These are phyloP conservation scores for Orbilia brochopaga DNA, from an alignment of 2,329 filamentous ascomycete species.

Conservation along the genomic window DNA sequence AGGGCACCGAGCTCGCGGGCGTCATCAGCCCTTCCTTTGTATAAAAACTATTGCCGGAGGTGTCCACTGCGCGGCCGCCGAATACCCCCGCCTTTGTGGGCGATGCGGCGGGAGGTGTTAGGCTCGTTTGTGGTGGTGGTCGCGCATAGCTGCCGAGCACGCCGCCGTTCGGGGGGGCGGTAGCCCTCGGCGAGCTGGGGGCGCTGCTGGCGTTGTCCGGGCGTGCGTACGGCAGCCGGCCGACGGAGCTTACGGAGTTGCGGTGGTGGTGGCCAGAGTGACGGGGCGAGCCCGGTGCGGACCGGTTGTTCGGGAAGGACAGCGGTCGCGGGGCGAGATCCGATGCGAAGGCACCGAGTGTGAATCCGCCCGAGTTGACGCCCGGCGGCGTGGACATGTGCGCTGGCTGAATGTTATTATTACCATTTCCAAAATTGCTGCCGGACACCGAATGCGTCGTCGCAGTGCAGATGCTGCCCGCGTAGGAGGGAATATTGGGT, in stretches of 20 bases:
- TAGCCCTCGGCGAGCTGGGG: slow-evolving; percentile 8
- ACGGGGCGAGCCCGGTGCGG: slow-evolving; percentile 28
- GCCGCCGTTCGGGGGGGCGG: neutral
- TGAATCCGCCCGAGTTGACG: slow-evolving; percentile 7
- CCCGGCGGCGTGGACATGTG: slow-evolving; percentile 31
- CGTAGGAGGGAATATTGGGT: slow-evolving; percentile 34
- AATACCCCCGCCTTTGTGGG: slow-evolving; percentile 28
- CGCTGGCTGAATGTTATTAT: slow-evolving; percentile 11
- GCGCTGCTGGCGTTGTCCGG: no score
- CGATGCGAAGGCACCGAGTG: slow-evolving; percentile 37
- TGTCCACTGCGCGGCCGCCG: slow-evolving; percentile 17
- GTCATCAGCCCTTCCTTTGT: slow-evolving; percentile 22
- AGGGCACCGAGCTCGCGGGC: slow-evolving; percentile 22
- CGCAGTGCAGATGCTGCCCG: slow-evolving; percentile 34
- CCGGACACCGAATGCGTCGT: slow-evolving; percentile 22
- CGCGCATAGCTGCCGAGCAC: slow-evolving; percentile 33
- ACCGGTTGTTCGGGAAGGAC: slow-evolving; percentile 42
- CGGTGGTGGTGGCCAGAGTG: slow-evolving; percentile 22
- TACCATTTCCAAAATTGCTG: slow-evolving; percentile 10
- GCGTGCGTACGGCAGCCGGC: slow-evolving; percentile 27
- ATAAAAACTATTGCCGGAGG: slow-evolving; percentile 16
- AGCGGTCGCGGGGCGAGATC: slow-evolving; percentile 36
- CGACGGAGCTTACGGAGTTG: slow-evolving; percentile 22
- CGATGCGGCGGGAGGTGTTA: slow-evolving; percentile 35
- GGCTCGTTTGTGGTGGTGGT: slow-evolving; percentile 38